phyloP scores from a whole-genome alignment of 108 stramenopile genomes.

The Cyclotella cryptica region DNA sequence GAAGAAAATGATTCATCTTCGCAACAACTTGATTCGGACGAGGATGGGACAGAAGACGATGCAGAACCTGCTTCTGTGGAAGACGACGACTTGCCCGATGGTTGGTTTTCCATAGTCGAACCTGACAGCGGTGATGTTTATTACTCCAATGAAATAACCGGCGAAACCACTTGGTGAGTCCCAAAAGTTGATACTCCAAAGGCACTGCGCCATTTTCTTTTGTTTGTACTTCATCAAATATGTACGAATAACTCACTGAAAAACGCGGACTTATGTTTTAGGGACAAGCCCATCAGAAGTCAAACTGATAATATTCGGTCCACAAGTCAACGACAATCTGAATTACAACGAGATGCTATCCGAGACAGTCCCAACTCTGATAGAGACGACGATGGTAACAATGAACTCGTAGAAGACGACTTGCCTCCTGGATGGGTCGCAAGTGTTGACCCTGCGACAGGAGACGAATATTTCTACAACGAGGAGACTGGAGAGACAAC shows the following conservation, averaged over 20 bases:
- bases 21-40: too few relatives aligned
- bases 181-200: too few relatives aligned
- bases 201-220: too few relatives aligned
- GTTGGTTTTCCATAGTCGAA: slow-evolving; percentile 76
- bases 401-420: not conserved
- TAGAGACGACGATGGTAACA: not conserved
- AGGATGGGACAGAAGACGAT: not conserved
- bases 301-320: too few relatives aligned
- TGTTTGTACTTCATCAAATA: too few relatives aligned
- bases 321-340: not conserved
- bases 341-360: not conserved
- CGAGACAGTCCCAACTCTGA: not conserved
- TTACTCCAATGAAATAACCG: slow-evolving; percentile 84
- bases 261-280: too few relatives aligned
- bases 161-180: slow-evolving; percentile 72
- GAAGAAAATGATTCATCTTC: not conserved
- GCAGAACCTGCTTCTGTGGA: not conserved
- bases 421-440: slow-evolving; percentile 75
- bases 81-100: slow-evolving; percentile 50
- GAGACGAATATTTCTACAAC: slow-evolving; percentile 22
- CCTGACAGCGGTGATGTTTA: slow-evolving; percentile 69
- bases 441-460: slow-evolving; percentile 60
- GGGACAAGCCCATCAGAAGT: slow-evolving; percentile 17
- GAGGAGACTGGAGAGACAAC: slow-evolving; percentile 32
- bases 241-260: too few relatives aligned